Evolutionary conservation across 2,329 filamentous ascomycete species (phyloP).

Genomic region (Phialocephala subalpina): DNA sequence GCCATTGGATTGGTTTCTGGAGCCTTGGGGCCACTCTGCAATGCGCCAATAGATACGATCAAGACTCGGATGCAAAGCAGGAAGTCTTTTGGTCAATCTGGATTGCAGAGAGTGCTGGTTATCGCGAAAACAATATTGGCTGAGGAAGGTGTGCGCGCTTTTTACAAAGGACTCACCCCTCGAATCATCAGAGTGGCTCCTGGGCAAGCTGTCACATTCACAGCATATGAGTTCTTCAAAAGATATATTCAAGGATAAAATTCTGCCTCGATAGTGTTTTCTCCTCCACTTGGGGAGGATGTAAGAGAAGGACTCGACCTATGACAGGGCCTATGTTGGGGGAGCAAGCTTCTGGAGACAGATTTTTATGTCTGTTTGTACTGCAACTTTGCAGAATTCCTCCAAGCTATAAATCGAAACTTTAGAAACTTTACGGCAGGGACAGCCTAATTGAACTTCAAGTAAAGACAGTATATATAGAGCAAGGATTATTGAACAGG

Average conservation of each 20-base stretch:
- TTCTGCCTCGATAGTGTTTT: too few species aligned
- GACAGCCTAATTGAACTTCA: too few species aligned
- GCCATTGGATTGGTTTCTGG: not conserved
- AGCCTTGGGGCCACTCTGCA: not conserved
- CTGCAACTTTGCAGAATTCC: too few species aligned
- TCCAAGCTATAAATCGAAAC: too few species aligned
- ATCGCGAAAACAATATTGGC: not conserved
- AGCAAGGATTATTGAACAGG: not conserved
- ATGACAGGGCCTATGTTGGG: too few species aligned
- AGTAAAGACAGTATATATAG: not conserved
- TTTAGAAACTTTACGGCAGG: too few species aligned
- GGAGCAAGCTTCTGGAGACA: too few species aligned
- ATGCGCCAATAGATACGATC: not conserved
- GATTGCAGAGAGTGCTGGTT: not conserved
- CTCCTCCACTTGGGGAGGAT: too few species aligned
- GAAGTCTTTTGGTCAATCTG: not conserved
- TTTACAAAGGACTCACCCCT: not conserved
- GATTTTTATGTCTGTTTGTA: too few species aligned
- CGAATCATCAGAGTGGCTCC: not conserved
- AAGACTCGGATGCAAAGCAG: not conserved
- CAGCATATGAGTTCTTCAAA: not conserved
- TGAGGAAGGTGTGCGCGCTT: not conserved
- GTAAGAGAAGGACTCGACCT: too few species aligned
- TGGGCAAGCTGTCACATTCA: not conserved
- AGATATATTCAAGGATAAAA: not conserved